phyloP scores from a whole-genome alignment of 2,329 filamentous ascomycete species.

The Sordariomycetes sp. region DNA sequence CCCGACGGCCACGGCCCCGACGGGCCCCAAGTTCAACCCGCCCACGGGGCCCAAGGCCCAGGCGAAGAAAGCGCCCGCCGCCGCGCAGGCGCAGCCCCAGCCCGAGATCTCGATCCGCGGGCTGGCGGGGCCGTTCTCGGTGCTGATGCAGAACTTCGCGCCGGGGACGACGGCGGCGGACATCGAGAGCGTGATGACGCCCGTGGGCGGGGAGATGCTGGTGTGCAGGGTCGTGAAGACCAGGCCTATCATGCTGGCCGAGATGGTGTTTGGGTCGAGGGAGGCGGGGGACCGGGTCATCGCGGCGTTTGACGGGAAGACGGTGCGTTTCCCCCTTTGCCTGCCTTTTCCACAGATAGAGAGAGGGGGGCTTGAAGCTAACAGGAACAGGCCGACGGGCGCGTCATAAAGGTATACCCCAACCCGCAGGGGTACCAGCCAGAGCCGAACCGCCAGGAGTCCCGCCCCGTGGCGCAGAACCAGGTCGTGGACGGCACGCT shows the following conservation, averaged over 20 bases:
- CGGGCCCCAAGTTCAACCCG: conserved; percentile 5
- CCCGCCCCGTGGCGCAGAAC: conserved; percentile 18
- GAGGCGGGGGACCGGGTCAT: conserved; percentile 67
- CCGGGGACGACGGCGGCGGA: conserved; percentile 72
- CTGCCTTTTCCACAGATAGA: neutral
- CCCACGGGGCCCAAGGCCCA: neutral
- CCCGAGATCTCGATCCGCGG: conserved; percentile 60
- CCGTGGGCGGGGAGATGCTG: conserved; percentile 57
- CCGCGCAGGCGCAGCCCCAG: conserved; percentile 15
- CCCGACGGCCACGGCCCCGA: conserved; percentile 20
- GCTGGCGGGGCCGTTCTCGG: conserved; percentile 58
- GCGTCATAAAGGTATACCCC: conserved; percentile 61
- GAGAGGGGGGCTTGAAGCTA: neutral
- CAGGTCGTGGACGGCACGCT: conserved; percentile 41
- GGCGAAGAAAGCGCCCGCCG: conserved; percentile 3
- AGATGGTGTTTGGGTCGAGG: conserved; percentile 63
- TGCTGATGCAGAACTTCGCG: conserved; percentile 75
- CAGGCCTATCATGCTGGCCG: conserved; percentile 62
- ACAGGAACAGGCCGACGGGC: conserved; percentile 54
- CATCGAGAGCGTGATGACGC: conserved; percentile 72
- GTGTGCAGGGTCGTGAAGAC: conserved; percentile 59
- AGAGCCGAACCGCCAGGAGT: conserved; percentile 13
- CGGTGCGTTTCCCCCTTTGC: conserved; percentile 34
- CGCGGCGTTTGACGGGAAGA: conserved; percentile 67
- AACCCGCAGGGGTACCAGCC: conserved; percentile 38